These are phyloP conservation scores for Metschnikowia rubicola DNA, from an alignment of 805 yeast genomes.

Conservation along the genomic window DNA sequence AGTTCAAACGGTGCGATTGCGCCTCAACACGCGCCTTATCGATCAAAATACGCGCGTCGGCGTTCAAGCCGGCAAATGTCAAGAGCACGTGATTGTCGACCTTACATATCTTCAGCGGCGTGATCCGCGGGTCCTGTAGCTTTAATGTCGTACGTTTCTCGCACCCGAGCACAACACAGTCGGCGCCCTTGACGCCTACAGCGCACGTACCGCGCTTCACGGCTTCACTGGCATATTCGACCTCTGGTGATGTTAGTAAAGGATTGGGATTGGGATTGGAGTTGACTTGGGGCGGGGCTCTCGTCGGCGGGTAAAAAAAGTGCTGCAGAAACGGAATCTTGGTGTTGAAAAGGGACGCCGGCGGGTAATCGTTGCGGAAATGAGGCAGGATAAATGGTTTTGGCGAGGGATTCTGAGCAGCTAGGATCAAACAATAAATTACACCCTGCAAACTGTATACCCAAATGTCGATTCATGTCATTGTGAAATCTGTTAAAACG, in stretches of 20 bases:
- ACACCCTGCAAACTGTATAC: too few species aligned
- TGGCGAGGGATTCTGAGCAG: too few species aligned
- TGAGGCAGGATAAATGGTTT: too few species aligned
- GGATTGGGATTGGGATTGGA: not conserved
- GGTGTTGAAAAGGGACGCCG: too few species aligned
- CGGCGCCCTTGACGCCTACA: slow-evolving; percentile 90
- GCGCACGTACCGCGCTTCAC: slow-evolving; percentile 98
- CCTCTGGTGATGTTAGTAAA: slow-evolving; percentile 54
- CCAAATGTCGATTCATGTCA: too few species aligned
- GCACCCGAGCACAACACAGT: slow-evolving; percentile 89
- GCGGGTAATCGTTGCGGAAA: too few species aligned
- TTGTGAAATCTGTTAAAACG: too few species aligned
- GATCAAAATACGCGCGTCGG: slow-evolving; percentile 93
- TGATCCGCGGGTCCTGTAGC: slow-evolving; percentile 92
- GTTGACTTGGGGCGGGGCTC: not conserved
- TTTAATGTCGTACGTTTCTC: slow-evolving; percentile 94
- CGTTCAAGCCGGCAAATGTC: slow-evolving; percentile 96
- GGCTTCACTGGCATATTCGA: slow-evolving; percentile 95
- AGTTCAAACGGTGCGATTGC: slow-evolving; percentile 87
- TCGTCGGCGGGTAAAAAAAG: too few species aligned
- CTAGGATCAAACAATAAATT: too few species aligned
- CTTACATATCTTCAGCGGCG: slow-evolving; percentile 90
- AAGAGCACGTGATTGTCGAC: slow-evolving; percentile 86
- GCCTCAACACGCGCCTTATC: slow-evolving; percentile 97
- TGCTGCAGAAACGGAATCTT: too few species aligned